Percentiles rank a stretch among this genome's conserved stretches.
These are phyloP conservation scores for Chlorophyllum brunneum DNA, from an alignment of 768 basidiomycete species.

Conservation along the genomic window DNA sequence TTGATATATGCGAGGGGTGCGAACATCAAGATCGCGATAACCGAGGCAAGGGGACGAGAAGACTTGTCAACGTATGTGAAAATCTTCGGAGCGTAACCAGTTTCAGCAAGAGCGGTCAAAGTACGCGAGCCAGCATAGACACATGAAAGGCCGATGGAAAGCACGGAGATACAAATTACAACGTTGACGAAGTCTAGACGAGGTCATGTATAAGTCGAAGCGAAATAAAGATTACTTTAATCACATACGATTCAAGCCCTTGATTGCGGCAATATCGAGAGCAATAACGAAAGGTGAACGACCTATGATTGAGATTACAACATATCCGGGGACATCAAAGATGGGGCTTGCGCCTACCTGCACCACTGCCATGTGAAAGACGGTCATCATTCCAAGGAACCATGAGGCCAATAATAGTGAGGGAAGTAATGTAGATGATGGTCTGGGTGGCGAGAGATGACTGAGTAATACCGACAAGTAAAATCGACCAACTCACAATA, in stretches of 20 bases:
- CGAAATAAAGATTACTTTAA: neutral
- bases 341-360: conserved; percentile 15
- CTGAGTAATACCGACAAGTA: neutral
- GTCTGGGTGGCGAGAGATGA: conserved; percentile 23
- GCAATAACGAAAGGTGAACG: conserved; percentile 45
- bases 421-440: conserved; percentile 39
- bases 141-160: conserved; percentile 42
- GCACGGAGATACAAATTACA: conserved; percentile 42
- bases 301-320: conserved; percentile 10
- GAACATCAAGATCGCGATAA: conserved; percentile 32
- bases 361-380: conserved; percentile 33
- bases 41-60: conserved; percentile 39
- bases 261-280: conserved; percentile 35
- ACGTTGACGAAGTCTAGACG: conserved; percentile 34
- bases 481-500: conserved; percentile 26
- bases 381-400: conserved; percentile 33
- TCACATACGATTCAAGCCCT: conserved; percentile 36
- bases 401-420: conserved; percentile 40
- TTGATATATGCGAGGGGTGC: conserved; percentile 41
- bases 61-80: conserved; percentile 46
- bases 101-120: conserved; percentile 41
- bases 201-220: neutral
- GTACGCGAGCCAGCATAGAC: conserved; percentile 45
- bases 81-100: conserved; percentile 41
- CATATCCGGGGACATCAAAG: no score